These are phyloP conservation scores for Boletus semigastroideus DNA, from an alignment of 1,284 basidiomycete species.

Conservation along the genomic window DNA sequence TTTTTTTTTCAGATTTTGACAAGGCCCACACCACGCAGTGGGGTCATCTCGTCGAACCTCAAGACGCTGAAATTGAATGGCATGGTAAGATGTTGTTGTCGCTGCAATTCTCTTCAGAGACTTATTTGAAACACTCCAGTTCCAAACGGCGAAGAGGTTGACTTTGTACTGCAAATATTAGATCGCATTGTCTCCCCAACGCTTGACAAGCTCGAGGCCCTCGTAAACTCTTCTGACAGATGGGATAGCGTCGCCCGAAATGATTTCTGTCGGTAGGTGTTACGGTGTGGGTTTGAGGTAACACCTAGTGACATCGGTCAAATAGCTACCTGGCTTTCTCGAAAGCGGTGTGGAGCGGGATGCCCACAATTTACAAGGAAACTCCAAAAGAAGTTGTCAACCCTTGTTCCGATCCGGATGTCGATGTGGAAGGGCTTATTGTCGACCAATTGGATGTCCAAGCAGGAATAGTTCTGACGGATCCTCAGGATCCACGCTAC, in stretches of 20 bases:
- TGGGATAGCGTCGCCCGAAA: slow-evolving; percentile 83
- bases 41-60: slow-evolving; percentile 81
- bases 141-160: slow-evolving; percentile 73
- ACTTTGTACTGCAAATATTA: slow-evolving; percentile 60
- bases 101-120: neutral
- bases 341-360: slow-evolving; percentile 69
- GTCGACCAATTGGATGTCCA: slow-evolving; percentile 62
- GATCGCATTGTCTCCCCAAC: slow-evolving; percentile 68
- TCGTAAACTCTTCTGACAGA: slow-evolving; percentile 54
- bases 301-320: slow-evolving; percentile 3
- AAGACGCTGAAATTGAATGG: slow-evolving; percentile 88
- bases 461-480: slow-evolving; percentile 76
- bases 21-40: slow-evolving; percentile 75
- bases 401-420: slow-evolving; percentile 57
- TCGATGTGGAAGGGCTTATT: slow-evolving; percentile 65
- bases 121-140: slow-evolving; percentile 42
- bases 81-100: slow-evolving; percentile 54
- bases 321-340: slow-evolving; percentile 62
- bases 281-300: neutral
- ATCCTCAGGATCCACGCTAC: slow-evolving; percentile 77
- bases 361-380: slow-evolving; percentile 68
- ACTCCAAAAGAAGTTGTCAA: slow-evolving; percentile 54
- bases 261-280: slow-evolving; percentile 85
- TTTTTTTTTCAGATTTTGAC: slow-evolving; percentile 64
- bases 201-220: slow-evolving; percentile 64